A percentile compares a stretch with the other conserved stretches of the same genome.
Conservation (phyloP, 176 grass and related monocot species). For the Carex myosuroides region DNA sequence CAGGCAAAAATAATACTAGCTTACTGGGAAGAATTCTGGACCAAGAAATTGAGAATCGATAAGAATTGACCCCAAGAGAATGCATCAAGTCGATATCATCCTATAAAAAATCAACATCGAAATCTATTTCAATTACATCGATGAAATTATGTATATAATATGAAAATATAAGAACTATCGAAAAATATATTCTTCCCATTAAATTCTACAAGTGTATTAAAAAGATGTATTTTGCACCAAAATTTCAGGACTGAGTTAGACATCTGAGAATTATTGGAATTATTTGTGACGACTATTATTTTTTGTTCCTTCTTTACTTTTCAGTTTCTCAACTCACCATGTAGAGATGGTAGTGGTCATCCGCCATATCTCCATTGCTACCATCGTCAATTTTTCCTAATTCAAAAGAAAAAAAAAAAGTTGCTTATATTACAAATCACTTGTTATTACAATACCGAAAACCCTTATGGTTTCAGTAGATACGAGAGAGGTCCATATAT, state of each 20-base stretch:
- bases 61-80: constrained; percentile 44
- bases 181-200: not conserved
- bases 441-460: not conserved
- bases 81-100: constrained; percentile 49
- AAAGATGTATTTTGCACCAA: not conserved
- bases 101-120: constrained; percentile 19
- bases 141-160: not conserved
- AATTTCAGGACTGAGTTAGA: not conserved
- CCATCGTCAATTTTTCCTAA: constrained; percentile 47
- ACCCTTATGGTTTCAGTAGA: not conserved
- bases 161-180: not conserved
- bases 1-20: constrained; percentile 11
- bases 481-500: not conserved
- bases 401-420: not conserved
- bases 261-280: not conserved
- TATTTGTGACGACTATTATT: not conserved
- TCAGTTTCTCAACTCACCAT: constrained; percentile 28
- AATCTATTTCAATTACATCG: not conserved
- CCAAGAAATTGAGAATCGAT: constrained; percentile 68
- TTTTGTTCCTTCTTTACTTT: not conserved
- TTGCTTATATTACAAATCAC: not conserved
- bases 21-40: constrained; percentile 62
- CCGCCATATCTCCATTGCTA: constrained; percentile 46
- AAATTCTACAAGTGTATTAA: not conserved
- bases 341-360: constrained; percentile 67